Conservation (phyloP, 2,329 filamentous ascomycete species). For the Cephalotrichum gorgonifer region DNA sequence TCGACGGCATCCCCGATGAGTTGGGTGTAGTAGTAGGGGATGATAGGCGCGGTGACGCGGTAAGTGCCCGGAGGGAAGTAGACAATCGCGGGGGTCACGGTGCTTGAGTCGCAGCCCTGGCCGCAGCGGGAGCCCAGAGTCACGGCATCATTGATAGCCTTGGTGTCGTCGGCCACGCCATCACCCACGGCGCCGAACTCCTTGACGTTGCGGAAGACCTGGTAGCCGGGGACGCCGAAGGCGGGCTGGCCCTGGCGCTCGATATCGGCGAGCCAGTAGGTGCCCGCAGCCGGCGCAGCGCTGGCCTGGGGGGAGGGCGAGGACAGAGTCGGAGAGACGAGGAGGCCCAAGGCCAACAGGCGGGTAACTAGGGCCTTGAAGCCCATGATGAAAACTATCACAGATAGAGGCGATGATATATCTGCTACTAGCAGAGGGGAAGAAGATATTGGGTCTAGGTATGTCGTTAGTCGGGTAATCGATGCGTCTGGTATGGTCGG, state of each 20-base stretch:
- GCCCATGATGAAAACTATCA: slow-evolving; percentile 27
- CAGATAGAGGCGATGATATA: no score
- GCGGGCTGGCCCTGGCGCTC: slow-evolving; percentile 58
- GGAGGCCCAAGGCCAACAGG: slow-evolving; percentile 31
- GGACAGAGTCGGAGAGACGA: slow-evolving; percentile 21
- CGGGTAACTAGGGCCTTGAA: slow-evolving; percentile 30
- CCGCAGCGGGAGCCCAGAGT: slow-evolving; percentile 71
- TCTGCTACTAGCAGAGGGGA: no score
- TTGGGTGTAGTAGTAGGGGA: slow-evolving; percentile 89
- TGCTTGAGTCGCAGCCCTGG: slow-evolving; percentile 70
- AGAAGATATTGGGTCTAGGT: no score
- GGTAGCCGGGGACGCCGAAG: slow-evolving; percentile 51
- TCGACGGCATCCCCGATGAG: slow-evolving; percentile 64
- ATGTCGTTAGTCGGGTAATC: background rate
- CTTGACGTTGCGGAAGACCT: slow-evolving; percentile 67
- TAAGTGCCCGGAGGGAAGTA: slow-evolving; percentile 92
- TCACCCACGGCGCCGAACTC: slow-evolving; percentile 65
- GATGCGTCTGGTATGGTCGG: background rate
- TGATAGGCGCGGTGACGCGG: slow-evolving; percentile 64
- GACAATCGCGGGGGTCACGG: slow-evolving; percentile 72
- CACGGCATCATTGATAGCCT: slow-evolving; percentile 78
- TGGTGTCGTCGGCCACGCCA: slow-evolving; percentile 69
- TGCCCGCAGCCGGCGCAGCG: slow-evolving; percentile 9
- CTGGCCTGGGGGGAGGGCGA: slow-evolving; percentile 17
- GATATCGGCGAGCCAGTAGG: slow-evolving; percentile 65